phyloP scores from a whole-genome alignment of 352 stramenopile species.

The Globisporangium okanoganense region DNA sequence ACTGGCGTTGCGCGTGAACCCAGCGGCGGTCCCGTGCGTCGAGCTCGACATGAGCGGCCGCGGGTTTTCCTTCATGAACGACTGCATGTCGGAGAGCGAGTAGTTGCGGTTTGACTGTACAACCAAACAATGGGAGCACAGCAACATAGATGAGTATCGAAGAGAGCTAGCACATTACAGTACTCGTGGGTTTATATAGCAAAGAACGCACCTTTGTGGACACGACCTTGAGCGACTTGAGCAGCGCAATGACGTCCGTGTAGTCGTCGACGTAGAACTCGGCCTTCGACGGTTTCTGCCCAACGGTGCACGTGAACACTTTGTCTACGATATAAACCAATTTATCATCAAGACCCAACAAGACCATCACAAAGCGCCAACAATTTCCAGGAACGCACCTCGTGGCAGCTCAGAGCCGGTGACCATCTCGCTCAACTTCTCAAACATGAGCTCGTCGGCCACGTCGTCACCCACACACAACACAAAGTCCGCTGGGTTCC shows the following conservation, averaged over 20 bases:
- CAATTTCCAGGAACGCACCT: too few relatives aligned
- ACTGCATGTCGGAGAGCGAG: constrained; percentile 82
- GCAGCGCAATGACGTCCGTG: constrained; percentile 91
- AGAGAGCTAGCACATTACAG: not conserved
- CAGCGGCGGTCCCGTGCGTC: constrained; percentile 15
- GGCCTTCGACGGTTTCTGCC: constrained; percentile 96
- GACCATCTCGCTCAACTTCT: constrained; percentile 58
- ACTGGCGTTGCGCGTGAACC: constrained; percentile 34
- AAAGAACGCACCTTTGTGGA: constrained; percentile 56
- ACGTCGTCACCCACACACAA: constrained; percentile 98
- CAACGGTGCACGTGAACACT: constrained; percentile 96
- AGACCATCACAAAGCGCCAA: too few relatives aligned
- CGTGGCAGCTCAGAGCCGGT: constrained; percentile 30
- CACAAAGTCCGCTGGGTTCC: constrained; percentile 92
- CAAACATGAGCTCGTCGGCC: constrained; percentile 98
- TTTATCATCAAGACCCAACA: not conserved
- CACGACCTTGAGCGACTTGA: constrained; percentile 77
- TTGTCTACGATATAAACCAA: constrained; percentile 33
- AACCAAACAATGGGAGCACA: not conserved
- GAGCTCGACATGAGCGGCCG: constrained; percentile 53
- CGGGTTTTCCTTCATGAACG: constrained; percentile 51
- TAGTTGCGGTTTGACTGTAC: constrained; percentile 76
- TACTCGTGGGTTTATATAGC: not conserved
- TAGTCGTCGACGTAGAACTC: constrained; percentile 97
- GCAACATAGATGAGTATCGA: not conserved